Base-by-base conservation (phyloP, 331 rosid species). In the Pyrus hybrid region DNA sequence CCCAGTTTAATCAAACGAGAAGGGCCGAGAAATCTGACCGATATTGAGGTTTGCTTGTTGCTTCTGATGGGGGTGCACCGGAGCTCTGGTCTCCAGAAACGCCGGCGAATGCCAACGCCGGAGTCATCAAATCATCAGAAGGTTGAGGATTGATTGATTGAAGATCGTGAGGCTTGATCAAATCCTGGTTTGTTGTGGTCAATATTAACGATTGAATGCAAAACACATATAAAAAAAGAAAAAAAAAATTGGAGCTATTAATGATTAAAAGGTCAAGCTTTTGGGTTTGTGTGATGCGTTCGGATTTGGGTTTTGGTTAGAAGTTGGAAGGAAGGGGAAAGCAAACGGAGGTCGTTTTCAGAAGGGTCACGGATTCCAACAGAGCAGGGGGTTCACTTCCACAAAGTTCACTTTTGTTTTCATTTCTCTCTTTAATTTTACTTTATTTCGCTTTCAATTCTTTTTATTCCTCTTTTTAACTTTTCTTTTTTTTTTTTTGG, bases 61-160 rank as follows among this genome's bases (percentile, higher is more conserved):
- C 18, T 51, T 66, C 26, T 43, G 61, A 16, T 29, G 68, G 16
- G 71, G 29, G 28, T 2, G 62, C 56, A 73, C 76, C 74, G 82
- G 81, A 82, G 72, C 80, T 54, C 62, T 76, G 57, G 65, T 65
- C 56, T 77, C 83, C 72, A 80, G 73, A 75, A 80, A 76, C 82
- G 75, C 81, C 87, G 87, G 81, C 64, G 74, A 76, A 84, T 82
- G 79, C 61, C 73, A 78, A 64, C 72, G 77, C 64, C 67, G 83
- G 73, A 80, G 75, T 82, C 91, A 87, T 87, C 81, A 76, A 85
- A n/a, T n/a, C n/a, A 83, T 80, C 81, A 77, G 71, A 74, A 47
- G 66, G 73, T 32, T 12, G 81, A 67, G 7, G 54, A 71, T 72
- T 32, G n/a, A 51, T 37, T 0, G 45, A 37, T 37, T 37, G 45